These are phyloP conservation scores for Xylariaceae sp. DNA, from an alignment of 2,329 filamentous ascomycete genomes.

Conservation along the genomic window DNA sequence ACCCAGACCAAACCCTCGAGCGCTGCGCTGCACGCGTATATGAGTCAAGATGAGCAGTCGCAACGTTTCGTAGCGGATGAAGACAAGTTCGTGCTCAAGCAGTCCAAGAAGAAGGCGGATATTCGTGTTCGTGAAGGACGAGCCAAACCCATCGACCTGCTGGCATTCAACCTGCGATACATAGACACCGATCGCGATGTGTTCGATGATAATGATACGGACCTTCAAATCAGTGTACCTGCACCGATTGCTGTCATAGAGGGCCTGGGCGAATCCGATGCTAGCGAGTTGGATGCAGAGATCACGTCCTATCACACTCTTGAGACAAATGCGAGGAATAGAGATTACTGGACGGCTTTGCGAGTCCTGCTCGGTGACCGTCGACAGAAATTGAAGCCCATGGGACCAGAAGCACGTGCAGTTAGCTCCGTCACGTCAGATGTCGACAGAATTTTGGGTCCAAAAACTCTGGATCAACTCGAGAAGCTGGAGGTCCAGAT, in stretches of 20 bases:
- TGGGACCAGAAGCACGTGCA: conserved; percentile 62
- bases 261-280: conserved; percentile 58
- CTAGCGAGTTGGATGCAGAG: conserved; percentile 74
- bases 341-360: conserved; percentile 90
- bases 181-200: conserved; percentile 79
- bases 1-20: conserved; percentile 28
- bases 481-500: conserved; percentile 83
- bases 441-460: conserved; percentile 78
- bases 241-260: conserved; percentile 79
- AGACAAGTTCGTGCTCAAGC: conserved; percentile 91
- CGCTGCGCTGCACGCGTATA: conserved; percentile 38
- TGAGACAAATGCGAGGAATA: conserved; percentile 71
- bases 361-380: conserved; percentile 76
- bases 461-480: conserved; percentile 84
- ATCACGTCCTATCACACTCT: conserved; percentile 75
- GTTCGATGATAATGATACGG: conserved; percentile 77
- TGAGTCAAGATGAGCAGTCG: conserved; percentile 73
- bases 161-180: conserved; percentile 84
- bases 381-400: conserved; percentile 58
- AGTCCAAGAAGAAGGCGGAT: conserved; percentile 96
- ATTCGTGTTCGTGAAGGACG: conserved; percentile 88
- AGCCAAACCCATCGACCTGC: conserved; percentile 87
- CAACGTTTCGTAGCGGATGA: conserved; percentile 87
- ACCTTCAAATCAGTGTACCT: conserved; percentile 67
- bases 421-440: conserved; percentile 79